These are phyloP conservation scores for Aureobasidium leucospermi DNA, from an alignment of 2,329 filamentous ascomycete genomes.

Conservation along the genomic window DNA sequence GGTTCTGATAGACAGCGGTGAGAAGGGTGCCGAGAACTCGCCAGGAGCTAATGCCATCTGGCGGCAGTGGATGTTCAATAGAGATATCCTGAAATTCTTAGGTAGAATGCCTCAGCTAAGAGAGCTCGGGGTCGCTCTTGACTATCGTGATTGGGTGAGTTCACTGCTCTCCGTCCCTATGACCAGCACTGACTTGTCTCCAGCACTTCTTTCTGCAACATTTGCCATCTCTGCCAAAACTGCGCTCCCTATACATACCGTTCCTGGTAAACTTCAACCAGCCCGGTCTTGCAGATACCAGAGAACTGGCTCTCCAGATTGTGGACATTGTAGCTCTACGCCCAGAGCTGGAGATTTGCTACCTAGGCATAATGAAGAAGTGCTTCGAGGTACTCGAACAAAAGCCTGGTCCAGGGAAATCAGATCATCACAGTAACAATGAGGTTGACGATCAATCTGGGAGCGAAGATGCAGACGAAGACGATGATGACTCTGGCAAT, in stretches of 20 bases:
- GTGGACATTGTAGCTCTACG: slow-evolving; percentile 70
- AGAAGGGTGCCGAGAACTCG: slow-evolving; percentile 41
- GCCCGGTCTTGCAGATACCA: slow-evolving; percentile 48
- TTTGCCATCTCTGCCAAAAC: slow-evolving; percentile 61
- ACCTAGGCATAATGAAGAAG: slow-evolving; percentile 67
- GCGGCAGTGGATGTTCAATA: slow-evolving; percentile 63
- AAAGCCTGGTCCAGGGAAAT: slow-evolving; percentile 28
- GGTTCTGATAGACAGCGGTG: slow-evolving; percentile 65
- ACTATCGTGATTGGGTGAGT: slow-evolving; percentile 72
- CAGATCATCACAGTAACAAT: background rate
- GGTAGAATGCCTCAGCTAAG: slow-evolving; percentile 65
- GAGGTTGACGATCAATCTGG: background rate
- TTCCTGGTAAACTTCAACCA: slow-evolving; percentile 58
- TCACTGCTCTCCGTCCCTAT: background rate
- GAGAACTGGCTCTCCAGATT: slow-evolving; percentile 68
- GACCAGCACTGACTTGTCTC: background rate
- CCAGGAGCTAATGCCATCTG: slow-evolving; percentile 41
- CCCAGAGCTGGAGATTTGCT: slow-evolving; percentile 69
- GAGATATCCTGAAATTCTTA: slow-evolving; percentile 63
- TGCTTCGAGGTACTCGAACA: slow-evolving; percentile 76
- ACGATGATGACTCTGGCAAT: slow-evolving; percentile 20
- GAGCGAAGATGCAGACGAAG: slow-evolving; percentile 26
- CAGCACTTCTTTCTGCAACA: slow-evolving; percentile 73
- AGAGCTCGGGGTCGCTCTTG: slow-evolving; percentile 64
- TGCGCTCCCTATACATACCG: slow-evolving; percentile 65